These are phyloP conservation scores for Aspergillus hancockii DNA, from an alignment of 495 filamentous ascomycete genomes.

Conservation along the genomic window DNA sequence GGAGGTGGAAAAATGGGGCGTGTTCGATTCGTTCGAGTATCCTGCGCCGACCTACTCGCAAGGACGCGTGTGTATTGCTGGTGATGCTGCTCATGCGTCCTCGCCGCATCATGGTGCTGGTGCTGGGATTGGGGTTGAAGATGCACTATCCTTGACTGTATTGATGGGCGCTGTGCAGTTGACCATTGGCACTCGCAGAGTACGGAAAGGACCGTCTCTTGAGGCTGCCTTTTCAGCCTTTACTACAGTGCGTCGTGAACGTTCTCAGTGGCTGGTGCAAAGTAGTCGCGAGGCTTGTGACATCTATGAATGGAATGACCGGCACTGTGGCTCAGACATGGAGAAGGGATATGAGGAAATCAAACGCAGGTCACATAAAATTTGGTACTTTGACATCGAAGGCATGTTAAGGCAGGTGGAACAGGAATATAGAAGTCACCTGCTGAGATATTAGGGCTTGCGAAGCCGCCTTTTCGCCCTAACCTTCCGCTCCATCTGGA, in stretches of 20 bases:
- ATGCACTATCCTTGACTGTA: constrained; percentile 43
- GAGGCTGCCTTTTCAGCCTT: constrained; percentile 21
- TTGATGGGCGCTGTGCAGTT: constrained; percentile 27
- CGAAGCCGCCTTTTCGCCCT: too few relatives aligned
- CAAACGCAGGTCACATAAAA: constrained; percentile 25
- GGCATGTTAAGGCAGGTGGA: constrained; percentile 27
- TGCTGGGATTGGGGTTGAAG: constrained; percentile 57
- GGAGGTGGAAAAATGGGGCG: constrained; percentile 53
- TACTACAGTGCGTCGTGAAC: constrained; percentile 20
- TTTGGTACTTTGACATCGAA: constrained; percentile 38
- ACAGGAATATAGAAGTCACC: not conserved
- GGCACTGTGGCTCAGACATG: constrained; percentile 18
- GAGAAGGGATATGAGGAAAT: constrained; percentile 27
- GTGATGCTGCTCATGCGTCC: constrained; percentile 49
- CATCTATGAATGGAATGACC: constrained; percentile 28
- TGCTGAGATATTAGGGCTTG: not conserved
- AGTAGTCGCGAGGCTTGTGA: constrained; percentile 32
- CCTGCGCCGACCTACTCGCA: constrained; percentile 40
- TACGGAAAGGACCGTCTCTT: constrained; percentile 11
- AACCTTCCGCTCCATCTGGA: too few relatives aligned
- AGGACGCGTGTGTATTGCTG: constrained; percentile 47
- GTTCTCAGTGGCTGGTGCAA: constrained; percentile 32
- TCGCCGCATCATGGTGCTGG: constrained; percentile 55
- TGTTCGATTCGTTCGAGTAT: constrained; percentile 52
- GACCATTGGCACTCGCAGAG: not conserved